Percentiles rank a stretch among this genome's conserved stretches.
Evolutionary conservation across 1,284 basidiomycete genomes (phyloP).

Genomic region (Psilocybe mexicana): DNA sequence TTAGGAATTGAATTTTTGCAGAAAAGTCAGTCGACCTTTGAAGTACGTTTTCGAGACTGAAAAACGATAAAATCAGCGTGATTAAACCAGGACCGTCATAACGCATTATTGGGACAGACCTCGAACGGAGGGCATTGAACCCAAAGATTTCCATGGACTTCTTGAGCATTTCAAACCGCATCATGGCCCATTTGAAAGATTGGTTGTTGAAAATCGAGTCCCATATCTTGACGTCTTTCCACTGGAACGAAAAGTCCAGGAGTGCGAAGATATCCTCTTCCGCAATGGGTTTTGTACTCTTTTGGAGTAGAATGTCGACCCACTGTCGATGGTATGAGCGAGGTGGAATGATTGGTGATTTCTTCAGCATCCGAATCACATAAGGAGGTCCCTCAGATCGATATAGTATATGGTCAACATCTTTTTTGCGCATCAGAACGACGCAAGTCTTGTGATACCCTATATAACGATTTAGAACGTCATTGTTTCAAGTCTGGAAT

Average conservation of each 20-base stretch:
- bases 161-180: neutral
- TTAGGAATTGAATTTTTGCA: conserved; percentile 19
- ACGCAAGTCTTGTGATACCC: conserved; percentile 45
- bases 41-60: conserved; percentile 25
- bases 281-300: neutral
- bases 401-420: conserved; percentile 27
- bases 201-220: neutral
- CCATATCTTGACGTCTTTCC: neutral
- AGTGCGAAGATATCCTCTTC: neutral
- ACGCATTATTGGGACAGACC: conserved; percentile 16
- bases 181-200: neutral
- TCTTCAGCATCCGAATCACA: conserved; percentile 23
- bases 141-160: neutral
- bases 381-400: conserved; percentile 24
- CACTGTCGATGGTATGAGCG: conserved; percentile 21
- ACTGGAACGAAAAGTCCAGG: neutral
- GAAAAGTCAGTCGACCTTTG: conserved; percentile 10
- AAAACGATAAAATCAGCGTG: neutral
- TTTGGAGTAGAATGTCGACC: conserved; percentile 18
- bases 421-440: conserved; percentile 35
- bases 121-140: conserved; percentile 11
- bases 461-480: conserved; percentile 15
- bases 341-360: conserved; percentile 15
- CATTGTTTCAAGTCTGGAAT: neutral
- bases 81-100: too few species aligned